A percentile compares a stretch with the other conserved stretches of the same genome.
Evolutionary conservation across 164 flowering plant species (phyloP).

Genomic region (Aristolochia californica): DNA sequence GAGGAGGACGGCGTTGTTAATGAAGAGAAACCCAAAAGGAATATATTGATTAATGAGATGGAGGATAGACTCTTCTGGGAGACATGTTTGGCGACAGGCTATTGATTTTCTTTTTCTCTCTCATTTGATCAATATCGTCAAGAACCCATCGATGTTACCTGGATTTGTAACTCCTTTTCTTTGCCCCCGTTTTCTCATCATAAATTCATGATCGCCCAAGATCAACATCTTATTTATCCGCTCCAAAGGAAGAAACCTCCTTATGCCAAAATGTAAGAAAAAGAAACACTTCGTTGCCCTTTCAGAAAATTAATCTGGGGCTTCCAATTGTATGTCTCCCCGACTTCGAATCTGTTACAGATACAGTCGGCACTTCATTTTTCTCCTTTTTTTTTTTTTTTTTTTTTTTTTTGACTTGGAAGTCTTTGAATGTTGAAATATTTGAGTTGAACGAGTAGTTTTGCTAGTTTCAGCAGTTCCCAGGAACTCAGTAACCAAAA

Average conservation of each 20-base stretch:
- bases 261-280: not conserved
- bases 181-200: not conserved
- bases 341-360: no score
- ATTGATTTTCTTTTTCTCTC: not conserved
- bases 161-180: not conserved
- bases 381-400: no score
- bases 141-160: no score
- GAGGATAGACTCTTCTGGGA: slow-evolving; percentile 5
- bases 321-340: no score
- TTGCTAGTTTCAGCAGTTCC: no score
- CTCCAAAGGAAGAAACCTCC: not conserved
- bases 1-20: not conserved
- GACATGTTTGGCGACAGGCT: slow-evolving; percentile 3
- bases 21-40: not conserved
- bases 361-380: no score
- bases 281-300: no score
- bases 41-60: not conserved
- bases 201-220: not conserved
- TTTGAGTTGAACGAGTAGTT: no score
- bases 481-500: no score
- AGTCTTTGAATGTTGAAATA: no score
- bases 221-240: not conserved
- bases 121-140: not conserved
- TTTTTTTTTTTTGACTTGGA: no score
- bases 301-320: no score